phyloP scores from a whole-genome alignment of 768 basidiomycete genomes.

The Rhodotorula toruloides region DNA sequence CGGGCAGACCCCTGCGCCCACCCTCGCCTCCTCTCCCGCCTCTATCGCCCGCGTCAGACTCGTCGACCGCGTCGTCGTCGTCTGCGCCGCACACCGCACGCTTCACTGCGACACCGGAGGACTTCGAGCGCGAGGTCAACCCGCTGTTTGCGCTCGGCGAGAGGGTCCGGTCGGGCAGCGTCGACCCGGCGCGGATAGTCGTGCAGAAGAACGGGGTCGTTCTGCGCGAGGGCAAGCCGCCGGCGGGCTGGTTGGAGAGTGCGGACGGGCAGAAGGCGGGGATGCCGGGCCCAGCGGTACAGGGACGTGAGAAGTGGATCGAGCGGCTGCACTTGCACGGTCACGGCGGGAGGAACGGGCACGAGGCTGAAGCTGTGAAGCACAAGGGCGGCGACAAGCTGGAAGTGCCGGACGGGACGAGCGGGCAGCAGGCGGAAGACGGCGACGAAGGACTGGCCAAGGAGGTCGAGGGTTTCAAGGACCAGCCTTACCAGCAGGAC shows the following conservation, averaged over 20 bases:
- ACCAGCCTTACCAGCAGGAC: slow-evolving; percentile 11
- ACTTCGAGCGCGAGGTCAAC: slow-evolving; percentile 2
- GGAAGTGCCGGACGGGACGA: no score
- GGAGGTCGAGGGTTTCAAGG: background rate
- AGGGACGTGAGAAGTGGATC: background rate
- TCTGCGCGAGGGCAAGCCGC: background rate
- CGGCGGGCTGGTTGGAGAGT: background rate
- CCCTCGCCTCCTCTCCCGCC: no score
- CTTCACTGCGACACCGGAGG: background rate
- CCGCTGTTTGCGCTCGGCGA: slow-evolving; percentile 21
- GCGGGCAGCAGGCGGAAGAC: background rate
- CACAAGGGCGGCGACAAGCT: background rate
- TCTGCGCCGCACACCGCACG: background rate
- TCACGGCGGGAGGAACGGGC: background rate
- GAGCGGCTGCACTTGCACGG: background rate
- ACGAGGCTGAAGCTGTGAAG: background rate
- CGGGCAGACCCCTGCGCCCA: no score
- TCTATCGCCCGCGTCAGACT: no score
- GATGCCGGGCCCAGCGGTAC: background rate
- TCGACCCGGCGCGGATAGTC: background rate
- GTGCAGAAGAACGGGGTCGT: background rate
- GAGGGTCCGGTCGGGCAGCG: background rate
- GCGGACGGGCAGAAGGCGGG: background rate
- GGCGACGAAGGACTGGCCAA: background rate
- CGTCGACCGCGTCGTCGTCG: no score